A percentile compares a stretch with the other conserved stretches of the same genome.
Evolutionary conservation across 257 asterid species (phyloP).

Genomic region (Asclepias syriaca): DNA sequence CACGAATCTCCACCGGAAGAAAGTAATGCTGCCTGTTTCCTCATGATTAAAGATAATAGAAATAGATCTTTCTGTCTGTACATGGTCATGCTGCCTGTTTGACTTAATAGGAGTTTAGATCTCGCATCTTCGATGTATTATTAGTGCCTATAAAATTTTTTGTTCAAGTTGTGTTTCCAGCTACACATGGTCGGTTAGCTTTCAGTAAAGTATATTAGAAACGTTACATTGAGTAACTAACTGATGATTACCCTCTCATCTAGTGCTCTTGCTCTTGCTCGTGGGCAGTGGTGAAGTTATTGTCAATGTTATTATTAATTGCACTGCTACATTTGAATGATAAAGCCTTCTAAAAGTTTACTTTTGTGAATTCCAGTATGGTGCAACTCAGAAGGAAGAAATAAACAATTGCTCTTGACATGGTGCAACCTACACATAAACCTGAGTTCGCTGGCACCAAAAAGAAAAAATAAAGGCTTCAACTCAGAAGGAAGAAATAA

Average conservation of each 20-base stretch:
- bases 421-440: no score
- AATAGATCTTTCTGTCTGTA: conserved; percentile 1
- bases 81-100: conserved; percentile 11
- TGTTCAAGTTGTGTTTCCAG: not conserved
- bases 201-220: not conserved
- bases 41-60: not conserved
- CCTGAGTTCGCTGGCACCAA: no score
- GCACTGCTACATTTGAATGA: not conserved
- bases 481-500: no score
- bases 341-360: not conserved
- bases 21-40: conserved; percentile 37
- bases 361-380: not conserved
- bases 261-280: not conserved
- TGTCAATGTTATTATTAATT: not conserved
- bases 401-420: no score
- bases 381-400: no score
- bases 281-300: not conserved
- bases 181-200: not conserved
- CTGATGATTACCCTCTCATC: no score
- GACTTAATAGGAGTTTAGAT: not conserved
- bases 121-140: not conserved
- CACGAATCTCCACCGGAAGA: conserved; percentile 53
- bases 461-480: no score
- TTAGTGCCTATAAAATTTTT: not conserved
- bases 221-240: not conserved